These are phyloP conservation scores for Bipolaris sorokiniana DNA, from an alignment of 2,329 filamentous ascomycete species.

Conservation along the genomic window DNA sequence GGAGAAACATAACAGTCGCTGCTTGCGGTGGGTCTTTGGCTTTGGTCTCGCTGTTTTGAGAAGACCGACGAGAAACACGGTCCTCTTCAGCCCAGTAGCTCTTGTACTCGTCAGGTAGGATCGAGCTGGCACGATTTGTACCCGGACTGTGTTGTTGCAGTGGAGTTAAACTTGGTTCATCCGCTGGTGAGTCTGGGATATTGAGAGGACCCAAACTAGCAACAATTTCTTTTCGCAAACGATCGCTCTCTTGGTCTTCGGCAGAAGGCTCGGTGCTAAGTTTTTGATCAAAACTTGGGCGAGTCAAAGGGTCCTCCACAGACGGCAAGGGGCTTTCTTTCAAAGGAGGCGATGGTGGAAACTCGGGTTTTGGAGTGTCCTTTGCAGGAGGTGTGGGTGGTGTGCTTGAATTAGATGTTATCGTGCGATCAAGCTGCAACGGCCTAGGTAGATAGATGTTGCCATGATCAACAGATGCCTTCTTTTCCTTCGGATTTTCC, in stretches of 20 bases:
- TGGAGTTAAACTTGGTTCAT: constrained; percentile 31
- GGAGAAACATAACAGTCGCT: constrained; percentile 9
- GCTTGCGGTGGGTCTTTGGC: constrained; percentile 23
- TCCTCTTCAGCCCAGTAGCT: constrained; percentile 66
- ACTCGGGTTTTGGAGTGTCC: constrained; percentile 46
- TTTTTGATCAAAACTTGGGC: constrained; percentile 39
- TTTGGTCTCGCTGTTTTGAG: constrained; percentile 30
- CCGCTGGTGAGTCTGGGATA: constrained; percentile 22
- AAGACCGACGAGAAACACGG: constrained; percentile 47
- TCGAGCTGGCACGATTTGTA: constrained; percentile 63
- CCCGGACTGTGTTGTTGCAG: constrained; percentile 32
- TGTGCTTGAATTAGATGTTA: constrained; percentile 44
- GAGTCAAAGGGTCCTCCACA: constrained; percentile 18
- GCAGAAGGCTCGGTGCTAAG: constrained; percentile 60
- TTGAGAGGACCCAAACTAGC: constrained; percentile 62
- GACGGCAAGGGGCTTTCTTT: constrained; percentile 48
- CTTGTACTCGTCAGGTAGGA: constrained; percentile 70
- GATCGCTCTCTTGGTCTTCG: constrained; percentile 72
- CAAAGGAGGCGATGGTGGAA: constrained; percentile 37
- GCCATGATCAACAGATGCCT: constrained; percentile 26
- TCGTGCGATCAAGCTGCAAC: constrained; percentile 47
- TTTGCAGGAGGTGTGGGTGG: constrained; percentile 57
- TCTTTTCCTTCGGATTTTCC: constrained; percentile 19
- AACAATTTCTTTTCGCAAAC: constrained; percentile 75
- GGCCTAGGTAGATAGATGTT: constrained; percentile 49